Evolutionary conservation across 2,329 filamentous ascomycete genomes (phyloP), one percentile per base, ranked within the genome.

Genomic region (Aspergillus transmontanensis): DNA sequence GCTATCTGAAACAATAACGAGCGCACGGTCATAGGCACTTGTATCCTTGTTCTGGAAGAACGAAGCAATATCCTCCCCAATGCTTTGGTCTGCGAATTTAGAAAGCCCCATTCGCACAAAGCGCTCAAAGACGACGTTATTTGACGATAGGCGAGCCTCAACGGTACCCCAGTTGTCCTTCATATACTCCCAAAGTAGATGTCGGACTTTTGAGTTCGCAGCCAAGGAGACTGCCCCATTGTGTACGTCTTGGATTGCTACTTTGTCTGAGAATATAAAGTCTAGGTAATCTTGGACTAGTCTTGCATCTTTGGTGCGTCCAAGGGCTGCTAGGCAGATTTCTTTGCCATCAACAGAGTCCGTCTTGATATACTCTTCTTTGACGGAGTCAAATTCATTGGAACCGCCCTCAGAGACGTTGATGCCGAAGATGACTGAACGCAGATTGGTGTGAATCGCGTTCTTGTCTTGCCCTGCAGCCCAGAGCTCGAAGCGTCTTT

Each of bases 41-140:
- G 91, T 94, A 73, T 98, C 92, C 83, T 94, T 96, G 72, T 86
- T 86, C 71, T 86, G 84, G 83, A 98, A 99, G 84, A 99, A 99
- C 3, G 80, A 77, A 57, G 89, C 84, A 71, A 99, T 95, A 59
- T 97, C 93, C 67, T 88, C 84, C 66, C 92, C 86, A 19, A 87
- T 84, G 66, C 86, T 85, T 16, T 83, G 80, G 70, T 93, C 89
- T 3, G 91, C 87, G 76, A 96, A 98, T 74, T 91, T 91, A 72
- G 87, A 87, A 69, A 99, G 81, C 51, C 89, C 89, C 69, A 91
- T 83, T 70, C 91, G 89, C 71, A 99, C 81, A 80, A 96, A 97
- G 55, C 94, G 89, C 80, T 99, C 94, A 19, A 97, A 83, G 3
- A 97, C 87, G 34, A 97, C 90, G 66, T 93, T 91, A 80, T 97